Percentiles rank a stretch among this genome's conserved stretches.
Conservation (phyloP, 345 rosid species). For the Populus euphratica region DNA sequence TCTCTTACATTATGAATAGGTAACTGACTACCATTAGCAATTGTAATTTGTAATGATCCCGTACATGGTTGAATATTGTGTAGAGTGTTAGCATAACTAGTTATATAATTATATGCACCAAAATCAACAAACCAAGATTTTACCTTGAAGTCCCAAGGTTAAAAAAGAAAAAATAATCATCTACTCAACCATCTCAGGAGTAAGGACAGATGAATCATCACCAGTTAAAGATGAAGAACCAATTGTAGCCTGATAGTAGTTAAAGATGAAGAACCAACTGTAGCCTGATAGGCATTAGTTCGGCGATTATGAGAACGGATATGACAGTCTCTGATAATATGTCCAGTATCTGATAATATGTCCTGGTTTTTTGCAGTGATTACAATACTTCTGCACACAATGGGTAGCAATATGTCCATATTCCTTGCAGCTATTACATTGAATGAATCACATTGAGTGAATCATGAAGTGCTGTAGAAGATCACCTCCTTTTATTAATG, state of each 20-base stretch:
- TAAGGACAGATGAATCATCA: background rate
- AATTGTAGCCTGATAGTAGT: background rate
- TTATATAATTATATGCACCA: constrained; percentile 4
- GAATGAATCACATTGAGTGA: too few species aligned
- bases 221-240: background rate
- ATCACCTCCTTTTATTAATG: too few species aligned
- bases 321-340: constrained; percentile 9
- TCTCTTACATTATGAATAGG: background rate
- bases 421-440: constrained; percentile 2
- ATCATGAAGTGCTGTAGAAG: too few species aligned
- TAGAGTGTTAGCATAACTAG: background rate
- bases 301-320: background rate
- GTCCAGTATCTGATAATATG: constrained; percentile 14
- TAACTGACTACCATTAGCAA: background rate
- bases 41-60: background rate
- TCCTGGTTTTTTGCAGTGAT: background rate
- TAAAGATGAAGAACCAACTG: background rate
- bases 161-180: constrained; percentile 2
- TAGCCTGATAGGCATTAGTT: too few species aligned
- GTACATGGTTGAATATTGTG: background rate
- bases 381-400: background rate
- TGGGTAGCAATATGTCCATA: constrained; percentile 3
- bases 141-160: constrained; percentile 5
- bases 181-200: background rate
- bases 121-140: background rate